Conservation (phyloP, 2,329 filamentous ascomycete species). For the Talaromyces pinophilus region DNA sequence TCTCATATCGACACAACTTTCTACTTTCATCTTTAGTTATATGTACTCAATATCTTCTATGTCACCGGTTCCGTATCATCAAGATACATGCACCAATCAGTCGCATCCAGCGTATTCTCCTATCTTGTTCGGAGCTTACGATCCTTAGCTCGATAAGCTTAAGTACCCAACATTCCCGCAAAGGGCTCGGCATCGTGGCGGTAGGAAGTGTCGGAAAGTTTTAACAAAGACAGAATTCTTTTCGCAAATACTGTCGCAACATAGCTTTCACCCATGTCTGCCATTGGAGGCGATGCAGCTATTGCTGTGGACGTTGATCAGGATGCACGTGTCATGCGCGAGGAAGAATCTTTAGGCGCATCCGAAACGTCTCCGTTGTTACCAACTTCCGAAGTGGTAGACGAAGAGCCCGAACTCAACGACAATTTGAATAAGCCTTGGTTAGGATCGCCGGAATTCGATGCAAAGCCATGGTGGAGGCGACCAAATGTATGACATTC, state of each 20-base stretch:
- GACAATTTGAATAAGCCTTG: constrained; percentile 22
- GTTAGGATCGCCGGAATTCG: constrained; percentile 37
- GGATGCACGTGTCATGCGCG: constrained; percentile 31
- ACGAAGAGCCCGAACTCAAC: constrained; percentile 16
- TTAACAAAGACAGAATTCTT: neutral
- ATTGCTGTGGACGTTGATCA: constrained; percentile 37
- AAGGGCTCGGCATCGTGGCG: neutral
- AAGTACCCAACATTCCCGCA: constrained; percentile 3
- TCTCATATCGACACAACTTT: neutral
- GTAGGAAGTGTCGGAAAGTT: neutral
- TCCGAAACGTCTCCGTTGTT: constrained; percentile 35
- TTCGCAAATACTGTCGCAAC: neutral
- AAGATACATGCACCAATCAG: neutral
- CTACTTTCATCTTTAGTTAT: neutral
- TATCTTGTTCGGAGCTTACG: constrained; percentile 1
- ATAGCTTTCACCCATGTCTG: neutral
- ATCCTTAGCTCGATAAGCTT: neutral
- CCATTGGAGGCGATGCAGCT: constrained; percentile 30
- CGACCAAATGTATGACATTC: constrained; percentile 47
- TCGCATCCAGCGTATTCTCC: neutral
- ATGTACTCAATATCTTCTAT: neutral
- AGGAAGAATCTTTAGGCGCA: constrained; percentile 19
- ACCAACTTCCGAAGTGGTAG: constrained; percentile 16
- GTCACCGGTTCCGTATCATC: neutral
- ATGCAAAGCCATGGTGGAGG: constrained; percentile 52